Conservation (phyloP, 2,329 filamentous ascomycete species). For the Rutstroemia sp. region DNA sequence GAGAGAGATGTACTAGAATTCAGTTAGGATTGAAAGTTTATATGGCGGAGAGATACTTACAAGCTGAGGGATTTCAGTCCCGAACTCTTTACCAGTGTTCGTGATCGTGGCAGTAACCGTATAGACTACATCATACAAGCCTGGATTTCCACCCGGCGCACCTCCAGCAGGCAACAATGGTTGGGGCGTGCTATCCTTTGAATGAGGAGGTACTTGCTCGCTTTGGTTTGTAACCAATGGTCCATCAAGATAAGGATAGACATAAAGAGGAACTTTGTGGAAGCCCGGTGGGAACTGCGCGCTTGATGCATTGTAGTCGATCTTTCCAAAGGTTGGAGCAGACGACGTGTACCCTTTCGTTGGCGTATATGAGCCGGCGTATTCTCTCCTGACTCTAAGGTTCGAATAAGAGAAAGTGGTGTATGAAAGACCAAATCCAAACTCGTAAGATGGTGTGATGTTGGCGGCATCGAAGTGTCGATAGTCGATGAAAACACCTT, state of each 20-base stretch:
- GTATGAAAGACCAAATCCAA: slow-evolving; percentile 75
- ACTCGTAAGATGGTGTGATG: slow-evolving; percentile 68
- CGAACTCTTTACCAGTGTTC: slow-evolving; percentile 46
- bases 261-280: slow-evolving; percentile 40
- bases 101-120: slow-evolving; percentile 45
- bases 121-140: slow-evolving; percentile 48
- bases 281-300: slow-evolving; percentile 61
- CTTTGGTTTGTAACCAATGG: slow-evolving; percentile 28
- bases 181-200: slow-evolving; percentile 39
- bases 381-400: slow-evolving; percentile 37
- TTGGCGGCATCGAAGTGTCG: slow-evolving; percentile 60
- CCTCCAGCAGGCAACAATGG: slow-evolving; percentile 41
- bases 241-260: slow-evolving; percentile 49
- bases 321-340: slow-evolving; percentile 57
- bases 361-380: slow-evolving; percentile 33
- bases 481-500: slow-evolving; percentile 80
- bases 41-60: slow-evolving; percentile 11
- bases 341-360: slow-evolving; percentile 53
- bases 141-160: slow-evolving; percentile 46
- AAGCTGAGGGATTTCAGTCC: slow-evolving; percentile 52
- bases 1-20: slow-evolving; percentile 63
- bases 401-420: slow-evolving; percentile 70
- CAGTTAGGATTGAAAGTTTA: not conserved
- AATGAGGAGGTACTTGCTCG: slow-evolving; percentile 34
- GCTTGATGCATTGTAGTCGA: slow-evolving; percentile 53